Base-by-base conservation (phyloP, 257 asterid genomes). In the Solanum okadae region DNA sequence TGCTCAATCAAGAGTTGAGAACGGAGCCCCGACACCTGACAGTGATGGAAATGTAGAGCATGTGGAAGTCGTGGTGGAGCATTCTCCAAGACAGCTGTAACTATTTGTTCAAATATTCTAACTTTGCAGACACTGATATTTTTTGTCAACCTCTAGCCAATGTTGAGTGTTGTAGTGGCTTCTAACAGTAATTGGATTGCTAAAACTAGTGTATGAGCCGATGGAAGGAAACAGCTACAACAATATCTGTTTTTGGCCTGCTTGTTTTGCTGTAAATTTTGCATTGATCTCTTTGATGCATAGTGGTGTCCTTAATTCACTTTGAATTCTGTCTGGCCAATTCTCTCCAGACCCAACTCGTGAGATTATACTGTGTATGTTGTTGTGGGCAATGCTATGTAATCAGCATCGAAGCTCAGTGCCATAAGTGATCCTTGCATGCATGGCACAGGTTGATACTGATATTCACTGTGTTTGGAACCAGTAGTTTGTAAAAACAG, bases 41-140 rank as follows among this genome's bases (percentile, higher is more conserved):
- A 65, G 77, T 44, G 56, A 25, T 78, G 92, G 87, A 83, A 90
- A 33, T 33, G 59, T 29, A 8, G 95, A 89, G 89, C 86, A 88
- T 6, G 91, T 92, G n/a, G 94, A 92, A 77, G 93, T 92, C 88
- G 92, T 90, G 92, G 94, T 93, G 42, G 96, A 93, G 77, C 93
- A 87, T 82, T 82, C 86, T 46, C 86, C 86, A 18, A 49, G 86
- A 18, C 31, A 49, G 70, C 86, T 82, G 29, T 82, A 82, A 49
- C 70, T 82, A 49, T 10, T 29, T 81, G 40, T 46, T 27, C 65
- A 79, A 44, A 42, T 42, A n/a, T 81, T 27, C 44, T 29, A 10
- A 49, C 70, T 49, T 49, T 49, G 70, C 86, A 25, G 86, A 70
- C 70, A 27, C 86, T 82, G 70, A 18, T 22, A 31, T 5, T 82